These are phyloP conservation scores for Daldinia decipiens DNA, from an alignment of 495 filamentous ascomycete species.

Conservation along the genomic window DNA sequence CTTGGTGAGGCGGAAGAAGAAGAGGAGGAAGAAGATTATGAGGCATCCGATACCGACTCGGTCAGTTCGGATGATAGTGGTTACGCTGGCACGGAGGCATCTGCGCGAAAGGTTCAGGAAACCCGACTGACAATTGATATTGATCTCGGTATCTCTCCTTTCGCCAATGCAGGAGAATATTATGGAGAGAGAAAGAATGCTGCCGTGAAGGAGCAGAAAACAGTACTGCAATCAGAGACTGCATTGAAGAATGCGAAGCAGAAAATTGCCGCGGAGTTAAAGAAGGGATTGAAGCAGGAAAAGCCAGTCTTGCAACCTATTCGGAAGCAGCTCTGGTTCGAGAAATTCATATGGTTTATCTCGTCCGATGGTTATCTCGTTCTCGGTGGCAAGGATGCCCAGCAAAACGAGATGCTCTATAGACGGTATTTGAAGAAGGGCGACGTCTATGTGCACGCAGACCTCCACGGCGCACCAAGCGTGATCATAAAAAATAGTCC, in stretches of 20 bases:
- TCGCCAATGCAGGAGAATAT: constrained; percentile 90
- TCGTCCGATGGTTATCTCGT: constrained; percentile 96
- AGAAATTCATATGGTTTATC: constrained; percentile 95
- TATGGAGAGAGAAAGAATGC: constrained; percentile 88
- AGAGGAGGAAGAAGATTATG: constrained; percentile 58
- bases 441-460: constrained; percentile 91
- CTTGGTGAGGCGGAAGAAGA: constrained; percentile 75
- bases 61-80: constrained; percentile 71
- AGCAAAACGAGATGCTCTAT: constrained; percentile 93
- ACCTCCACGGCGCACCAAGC: constrained; percentile 82
- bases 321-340: constrained; percentile 88
- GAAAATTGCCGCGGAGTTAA: constrained; percentile 86
- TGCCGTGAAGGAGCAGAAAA: constrained; percentile 86
- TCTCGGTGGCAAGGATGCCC: constrained; percentile 83
- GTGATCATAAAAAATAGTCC: constrained; percentile 88
- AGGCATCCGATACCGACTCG: constrained; percentile 72
- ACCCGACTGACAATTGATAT: constrained; percentile 78
- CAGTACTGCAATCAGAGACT: constrained; percentile 79
- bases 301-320: constrained; percentile 88
- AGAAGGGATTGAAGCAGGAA: constrained; percentile 88
- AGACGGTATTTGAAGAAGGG: constrained; percentile 84
- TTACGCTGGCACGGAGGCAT: constrained; percentile 53
- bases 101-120: constrained; percentile 52
- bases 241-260: constrained; percentile 89
- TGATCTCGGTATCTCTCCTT: constrained; percentile 81